Conservation (phyloP, 2,329 filamentous ascomycete species). For the Colletotrichum filicis region DNA sequence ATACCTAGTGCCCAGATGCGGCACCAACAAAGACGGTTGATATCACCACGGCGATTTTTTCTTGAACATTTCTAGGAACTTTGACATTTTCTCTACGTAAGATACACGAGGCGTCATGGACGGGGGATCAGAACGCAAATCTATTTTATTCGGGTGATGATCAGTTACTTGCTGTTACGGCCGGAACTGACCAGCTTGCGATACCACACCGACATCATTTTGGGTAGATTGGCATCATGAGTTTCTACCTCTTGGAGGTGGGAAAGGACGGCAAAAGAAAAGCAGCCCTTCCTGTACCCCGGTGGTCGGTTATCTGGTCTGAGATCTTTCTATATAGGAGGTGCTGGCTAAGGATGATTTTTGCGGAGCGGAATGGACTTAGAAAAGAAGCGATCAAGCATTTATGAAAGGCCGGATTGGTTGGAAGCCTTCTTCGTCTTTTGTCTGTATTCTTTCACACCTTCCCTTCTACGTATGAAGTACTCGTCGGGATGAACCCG, state of each 20-base stretch:
- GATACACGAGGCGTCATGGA: slow-evolving; percentile 3
- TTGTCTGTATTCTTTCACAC: background rate
- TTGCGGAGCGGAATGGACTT: background rate
- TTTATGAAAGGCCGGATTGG: background rate
- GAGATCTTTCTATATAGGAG: background rate
- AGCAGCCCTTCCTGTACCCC: background rate
- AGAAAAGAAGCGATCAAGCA: background rate
- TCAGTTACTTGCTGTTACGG: background rate
- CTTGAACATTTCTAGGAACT: too few species aligned
- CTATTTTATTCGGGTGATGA: background rate
- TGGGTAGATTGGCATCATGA: background rate
- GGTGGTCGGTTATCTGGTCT: background rate
- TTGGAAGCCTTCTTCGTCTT: background rate
- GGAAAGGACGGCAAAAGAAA: background rate
- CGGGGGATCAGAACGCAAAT: background rate
- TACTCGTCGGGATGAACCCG: background rate
- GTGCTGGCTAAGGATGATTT: background rate
- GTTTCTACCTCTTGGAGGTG: background rate
- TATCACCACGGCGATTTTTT: background rate
- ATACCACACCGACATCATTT: slow-evolving; percentile 5
- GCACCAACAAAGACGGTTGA: background rate
- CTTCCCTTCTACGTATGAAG: too few species aligned
- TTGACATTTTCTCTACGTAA: background rate
- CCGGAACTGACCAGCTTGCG: background rate
- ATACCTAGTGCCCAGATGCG: background rate